A percentile compares a stretch with the other conserved stretches of the same genome.
Conservation (phyloP, 345 rosid species). For the Reutealis trisperma region DNA sequence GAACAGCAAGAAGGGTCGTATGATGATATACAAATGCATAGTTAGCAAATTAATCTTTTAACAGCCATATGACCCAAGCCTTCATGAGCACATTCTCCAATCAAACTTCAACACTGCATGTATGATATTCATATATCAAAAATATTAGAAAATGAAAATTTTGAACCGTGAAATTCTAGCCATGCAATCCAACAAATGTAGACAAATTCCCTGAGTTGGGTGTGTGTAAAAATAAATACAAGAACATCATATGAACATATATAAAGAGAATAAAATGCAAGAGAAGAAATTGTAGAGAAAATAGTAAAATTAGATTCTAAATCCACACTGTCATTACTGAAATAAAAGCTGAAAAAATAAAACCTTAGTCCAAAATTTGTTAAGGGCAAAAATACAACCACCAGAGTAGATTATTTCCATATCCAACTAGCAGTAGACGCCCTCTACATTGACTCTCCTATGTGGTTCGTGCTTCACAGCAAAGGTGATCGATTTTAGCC, state of each 20-base stretch:
- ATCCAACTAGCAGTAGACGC: neutral
- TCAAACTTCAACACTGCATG: neutral
- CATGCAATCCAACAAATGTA: too few relatives aligned
- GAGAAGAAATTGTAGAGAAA: neutral
- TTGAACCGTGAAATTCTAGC: neutral
- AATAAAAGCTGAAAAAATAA: constrained; percentile 6
- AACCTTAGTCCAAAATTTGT: constrained; percentile 14
- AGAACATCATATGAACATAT: neutral
- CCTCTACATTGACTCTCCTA: neutral
- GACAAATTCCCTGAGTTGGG: neutral
- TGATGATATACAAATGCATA: too few relatives aligned
- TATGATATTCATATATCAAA: neutral
- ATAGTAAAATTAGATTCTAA: neutral
- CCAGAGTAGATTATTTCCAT: neutral
- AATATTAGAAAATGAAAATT: neutral
- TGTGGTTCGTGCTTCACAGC: neutral
- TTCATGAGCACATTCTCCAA: neutral
- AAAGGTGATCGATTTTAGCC: neutral
- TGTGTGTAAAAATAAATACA: too few relatives aligned
- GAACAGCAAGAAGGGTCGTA: too few relatives aligned
- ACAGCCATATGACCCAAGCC: neutral
- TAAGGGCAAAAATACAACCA: neutral
- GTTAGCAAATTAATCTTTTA: too few relatives aligned
- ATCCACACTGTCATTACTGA: neutral
- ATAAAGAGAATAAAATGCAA: neutral